Conservation (phyloP, 1,284 basidiomycete species). For the Peniophora sp. region DNA sequence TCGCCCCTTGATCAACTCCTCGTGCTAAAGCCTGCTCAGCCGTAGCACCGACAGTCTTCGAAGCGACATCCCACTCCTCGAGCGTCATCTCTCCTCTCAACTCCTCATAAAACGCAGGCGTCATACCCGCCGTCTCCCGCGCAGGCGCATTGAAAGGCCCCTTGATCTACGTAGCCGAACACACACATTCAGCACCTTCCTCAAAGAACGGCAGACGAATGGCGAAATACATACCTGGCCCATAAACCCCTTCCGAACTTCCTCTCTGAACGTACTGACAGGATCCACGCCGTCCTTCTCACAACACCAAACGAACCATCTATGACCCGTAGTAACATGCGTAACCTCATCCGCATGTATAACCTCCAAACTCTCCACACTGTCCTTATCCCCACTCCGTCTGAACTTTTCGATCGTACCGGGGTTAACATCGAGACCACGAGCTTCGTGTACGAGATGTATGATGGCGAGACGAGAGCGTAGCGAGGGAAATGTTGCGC, state of each 20-base stretch:
- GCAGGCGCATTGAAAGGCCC: constrained; percentile 82
- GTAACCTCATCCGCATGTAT: constrained; percentile 83
- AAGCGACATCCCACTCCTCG: constrained; percentile 1
- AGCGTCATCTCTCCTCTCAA: constrained; percentile 51
- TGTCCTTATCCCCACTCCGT: constrained; percentile 63
- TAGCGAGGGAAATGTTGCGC: constrained; percentile 65
- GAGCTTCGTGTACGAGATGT: constrained; percentile 84
- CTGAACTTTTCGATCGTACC: constrained; percentile 75
- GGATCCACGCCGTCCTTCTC: constrained; percentile 59
- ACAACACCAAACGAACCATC: constrained; percentile 82
- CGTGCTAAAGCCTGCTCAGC: too few relatives aligned
- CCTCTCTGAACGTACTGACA: constrained; percentile 63
- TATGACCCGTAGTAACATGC: constrained; percentile 78
- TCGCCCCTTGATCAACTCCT: too few relatives aligned
- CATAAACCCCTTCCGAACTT: constrained; percentile 69
- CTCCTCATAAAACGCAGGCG: constrained; percentile 63
- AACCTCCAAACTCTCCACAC: constrained; percentile 64
- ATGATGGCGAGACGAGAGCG: constrained; percentile 79
- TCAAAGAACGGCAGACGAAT: too few relatives aligned
- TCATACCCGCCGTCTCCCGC: constrained; percentile 69
- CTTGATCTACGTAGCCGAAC: constrained; percentile 71
- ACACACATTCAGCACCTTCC: too few relatives aligned
- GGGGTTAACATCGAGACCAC: constrained; percentile 85
- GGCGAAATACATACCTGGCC: constrained; percentile 25
- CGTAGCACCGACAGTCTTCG: too few relatives aligned